Evolutionary conservation across 1,284 basidiomycete genomes (phyloP).

Genomic region (Papiliotrema fonsecae): DNA sequence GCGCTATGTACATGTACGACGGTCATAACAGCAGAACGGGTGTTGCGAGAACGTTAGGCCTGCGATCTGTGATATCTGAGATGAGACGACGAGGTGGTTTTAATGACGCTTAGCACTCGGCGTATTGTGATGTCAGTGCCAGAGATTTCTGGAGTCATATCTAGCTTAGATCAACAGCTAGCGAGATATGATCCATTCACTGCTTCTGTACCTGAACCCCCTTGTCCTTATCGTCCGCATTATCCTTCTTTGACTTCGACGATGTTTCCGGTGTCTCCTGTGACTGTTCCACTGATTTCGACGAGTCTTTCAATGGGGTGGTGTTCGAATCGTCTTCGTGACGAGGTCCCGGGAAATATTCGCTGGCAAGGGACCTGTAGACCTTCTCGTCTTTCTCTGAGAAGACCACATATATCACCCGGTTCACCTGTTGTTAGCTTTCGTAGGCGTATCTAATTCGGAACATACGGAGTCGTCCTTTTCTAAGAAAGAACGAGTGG

Average conservation of each 20-base stretch:
- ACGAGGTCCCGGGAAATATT: conserved; percentile 31
- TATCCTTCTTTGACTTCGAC: not conserved
- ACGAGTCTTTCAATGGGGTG: too few relatives aligned
- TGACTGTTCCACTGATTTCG: not conserved
- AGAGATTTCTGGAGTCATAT: too few relatives aligned
- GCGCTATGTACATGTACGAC: too few relatives aligned
- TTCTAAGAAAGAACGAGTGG: conserved; percentile 33
- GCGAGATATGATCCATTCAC: not conserved
- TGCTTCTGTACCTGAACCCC: not conserved
- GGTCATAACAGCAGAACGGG: too few relatives aligned
- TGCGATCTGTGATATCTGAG: too few relatives aligned
- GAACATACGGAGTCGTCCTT: conserved; percentile 25
- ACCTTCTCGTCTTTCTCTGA: conserved; percentile 34
- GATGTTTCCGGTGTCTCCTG: not conserved
- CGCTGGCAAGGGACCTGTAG: conserved; percentile 26
- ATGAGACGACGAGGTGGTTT: too few relatives aligned
- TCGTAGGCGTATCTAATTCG: not conserved
- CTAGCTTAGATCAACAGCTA: not conserved
- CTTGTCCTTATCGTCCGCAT: not conserved
- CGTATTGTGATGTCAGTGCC: too few relatives aligned
- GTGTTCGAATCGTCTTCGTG: too few relatives aligned
- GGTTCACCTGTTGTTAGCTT: conserved; percentile 24
- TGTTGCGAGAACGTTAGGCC: too few relatives aligned
- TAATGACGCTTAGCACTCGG: too few relatives aligned
- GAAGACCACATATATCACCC: conserved; percentile 45